Base-by-base conservation (phyloP, 805 yeast species). In the Suhomyces faveliae region DNA sequence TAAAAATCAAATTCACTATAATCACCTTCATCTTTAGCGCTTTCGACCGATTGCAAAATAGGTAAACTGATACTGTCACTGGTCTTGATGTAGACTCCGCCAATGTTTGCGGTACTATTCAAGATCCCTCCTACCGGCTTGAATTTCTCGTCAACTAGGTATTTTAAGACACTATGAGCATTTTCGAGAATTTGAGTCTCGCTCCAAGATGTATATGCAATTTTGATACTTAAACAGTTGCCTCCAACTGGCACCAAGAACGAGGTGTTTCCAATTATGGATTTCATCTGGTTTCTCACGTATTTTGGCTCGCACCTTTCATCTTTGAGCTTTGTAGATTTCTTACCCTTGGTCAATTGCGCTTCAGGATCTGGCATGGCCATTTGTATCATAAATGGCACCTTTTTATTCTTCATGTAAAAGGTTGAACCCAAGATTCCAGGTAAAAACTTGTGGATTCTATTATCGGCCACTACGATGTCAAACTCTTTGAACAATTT, bases 341-440 rank as follows among this genome's bases (percentile, higher is more conserved):
- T 67, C 19, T 66, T 62, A 3, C 60, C 59, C 19, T 51, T 52
- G 1, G 56, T 58, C 35, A 77, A 70, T 51, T 56, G 60, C 3
- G 79, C 56, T 48, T 64, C 59, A 42, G 69, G 50, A 50, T 59
- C 52, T 23, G 76, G 74, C 56, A 49, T 62, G 12, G 67, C 80
- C 83, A 86, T 77, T 58, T 83, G 85, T 3, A 87, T 61, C 74
- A 85, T 79, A 53, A 75, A 78, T 2, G 96, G 96, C 13, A 84
- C 69, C 55, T 81, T 84, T 55, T 80, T 84, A 51, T 81, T 81
- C 49, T 80, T 82, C 47, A 75, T 76, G 65, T 81, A 85, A 58
- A 87, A 86, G 46, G 71, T 76, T 5, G 75, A 71, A 1, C 87
- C 87, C 29, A 88, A 64, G 0, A 85, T 63, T 1, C 68, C 67